phyloP scores from a whole-genome alignment of 192 early-diverging fungal genomes.

The Gigaspora rosea region DNA sequence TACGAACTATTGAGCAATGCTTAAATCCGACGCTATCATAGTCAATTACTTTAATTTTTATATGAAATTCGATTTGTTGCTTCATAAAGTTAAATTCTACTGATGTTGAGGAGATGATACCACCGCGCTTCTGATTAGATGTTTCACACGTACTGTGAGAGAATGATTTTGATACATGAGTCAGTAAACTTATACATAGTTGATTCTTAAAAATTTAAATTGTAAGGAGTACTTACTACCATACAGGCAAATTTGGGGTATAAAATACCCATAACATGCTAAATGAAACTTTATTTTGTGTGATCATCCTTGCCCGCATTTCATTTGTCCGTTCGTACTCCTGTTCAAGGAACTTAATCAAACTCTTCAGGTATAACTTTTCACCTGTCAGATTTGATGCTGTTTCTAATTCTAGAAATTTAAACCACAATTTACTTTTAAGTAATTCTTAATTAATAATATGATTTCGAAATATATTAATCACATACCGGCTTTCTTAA shows the following conservation, averaged over 20 bases:
- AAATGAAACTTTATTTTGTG: background rate
- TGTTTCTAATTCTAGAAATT: too few relatives aligned
- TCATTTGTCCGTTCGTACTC: background rate
- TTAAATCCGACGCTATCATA: background rate
- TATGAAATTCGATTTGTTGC: background rate
- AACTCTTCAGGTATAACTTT: background rate
- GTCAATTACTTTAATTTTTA: background rate
- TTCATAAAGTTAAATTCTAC: too few relatives aligned
- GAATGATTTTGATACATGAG: background rate
- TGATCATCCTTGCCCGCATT: background rate
- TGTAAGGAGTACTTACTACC: background rate
- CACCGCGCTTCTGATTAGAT: background rate
- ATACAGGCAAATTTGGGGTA: background rate
- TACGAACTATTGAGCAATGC: background rate
- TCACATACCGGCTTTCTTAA: too few relatives aligned
- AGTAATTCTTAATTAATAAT: too few relatives aligned
- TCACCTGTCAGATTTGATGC: too few relatives aligned
- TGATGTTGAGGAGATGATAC: background rate
- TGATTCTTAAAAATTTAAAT: too few relatives aligned
- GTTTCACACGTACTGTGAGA: background rate
- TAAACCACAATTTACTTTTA: too few relatives aligned
- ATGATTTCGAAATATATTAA: too few relatives aligned
- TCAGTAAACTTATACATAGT: background rate
- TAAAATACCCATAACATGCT: constrained; percentile 1
- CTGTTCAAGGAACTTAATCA: background rate